These are phyloP conservation scores for Cetraspora pellucida DNA, from an alignment of 192 early-diverging fungal genomes.

Conservation along the genomic window DNA sequence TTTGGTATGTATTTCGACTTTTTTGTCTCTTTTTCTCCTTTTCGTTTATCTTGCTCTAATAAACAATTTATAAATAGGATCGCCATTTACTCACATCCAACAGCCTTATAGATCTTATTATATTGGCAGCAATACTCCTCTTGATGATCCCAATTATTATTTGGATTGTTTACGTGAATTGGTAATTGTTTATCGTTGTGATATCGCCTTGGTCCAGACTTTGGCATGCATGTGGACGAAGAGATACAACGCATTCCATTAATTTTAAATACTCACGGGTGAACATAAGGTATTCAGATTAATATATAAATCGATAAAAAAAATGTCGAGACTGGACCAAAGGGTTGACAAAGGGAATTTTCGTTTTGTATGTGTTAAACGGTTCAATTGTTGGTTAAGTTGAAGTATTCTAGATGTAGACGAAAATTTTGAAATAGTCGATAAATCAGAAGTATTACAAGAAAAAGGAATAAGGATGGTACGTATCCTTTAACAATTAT, in stretches of 20 bases:
- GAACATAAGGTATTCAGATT: constrained; percentile 71
- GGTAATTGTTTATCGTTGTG: constrained; percentile 56
- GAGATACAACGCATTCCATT: constrained; percentile 64
- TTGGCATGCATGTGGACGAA: constrained; percentile 20
- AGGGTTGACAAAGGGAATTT: constrained; percentile 54
- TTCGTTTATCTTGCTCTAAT: background rate
- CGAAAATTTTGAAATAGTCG: background rate
- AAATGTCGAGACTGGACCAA: constrained; percentile 66
- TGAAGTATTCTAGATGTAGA: constrained; percentile 38
- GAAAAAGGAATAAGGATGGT: background rate
- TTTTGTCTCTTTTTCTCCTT: too few species aligned
- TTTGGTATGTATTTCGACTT: constrained; percentile 38
- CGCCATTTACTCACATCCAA: constrained; percentile 78
- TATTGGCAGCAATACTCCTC: constrained; percentile 75
- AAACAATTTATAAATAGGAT: constrained; percentile 49
- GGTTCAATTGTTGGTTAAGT: constrained; percentile 82
- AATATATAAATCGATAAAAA: background rate
- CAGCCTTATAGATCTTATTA: constrained; percentile 70
- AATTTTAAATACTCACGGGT: constrained; percentile 96
- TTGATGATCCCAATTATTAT: constrained; percentile 84
- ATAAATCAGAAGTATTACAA: background rate
- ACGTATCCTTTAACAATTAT: constrained; percentile 4
- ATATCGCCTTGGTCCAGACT: constrained; percentile 42
- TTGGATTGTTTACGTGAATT: constrained; percentile 66
- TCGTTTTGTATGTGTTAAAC: constrained; percentile 81